Evolutionary conservation across 78 protist genomes (phyloP), one percentile per base, ranked within the genome.

Genomic region (Dictyostelium firmibasis): DNA sequence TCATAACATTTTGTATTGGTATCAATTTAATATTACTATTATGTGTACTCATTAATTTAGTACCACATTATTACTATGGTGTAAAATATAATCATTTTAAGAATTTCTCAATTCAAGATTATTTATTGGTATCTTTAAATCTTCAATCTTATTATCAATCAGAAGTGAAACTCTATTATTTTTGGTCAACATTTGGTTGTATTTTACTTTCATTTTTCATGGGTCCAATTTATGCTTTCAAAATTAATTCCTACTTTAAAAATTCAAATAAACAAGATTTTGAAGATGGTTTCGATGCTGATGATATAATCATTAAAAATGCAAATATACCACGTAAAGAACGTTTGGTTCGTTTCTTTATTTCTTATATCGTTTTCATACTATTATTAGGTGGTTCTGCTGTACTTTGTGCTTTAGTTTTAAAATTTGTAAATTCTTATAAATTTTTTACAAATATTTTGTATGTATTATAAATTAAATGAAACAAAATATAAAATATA

Each of bases 61-160:
- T 89, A 4, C 94, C 94, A 78, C 94, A 89, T n/a, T 75, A 69
- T 64, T 89, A 89, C 43, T 89, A 64, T 81, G 94, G 85, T 0
- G 25, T 9, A 23, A 27, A 13, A 4, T 10, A 44, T 3, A n/a
- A 70, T 20, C 50, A 41, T 38, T 89, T 89, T 20, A 33, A 69
- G 5, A 82, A 18, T 18, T 89, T 81, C 64, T 35, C 88, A 3
- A 29, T 50, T 60, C 62, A 41, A 20, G 94, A 89, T 27, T 25
- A 44, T 23, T 1, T 89, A 44, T 70, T 89, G 4, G 6, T 81
- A 16, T 44, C 94, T 3, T 29, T 81, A 23, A 89, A 89, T 70
- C 70, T 89, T 53, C 88, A 60, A n/a, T 89, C 94, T 18, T 89
- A 89, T 79, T 47, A 79, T 43, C 62, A 81, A n/a, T 29, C 18